Percentiles rank a stretch among this genome's conserved stretches.
These are phyloP conservation scores for Aspergillus awamori DNA, from an alignment of 2,329 filamentous ascomycete species.

Conservation along the genomic window DNA sequence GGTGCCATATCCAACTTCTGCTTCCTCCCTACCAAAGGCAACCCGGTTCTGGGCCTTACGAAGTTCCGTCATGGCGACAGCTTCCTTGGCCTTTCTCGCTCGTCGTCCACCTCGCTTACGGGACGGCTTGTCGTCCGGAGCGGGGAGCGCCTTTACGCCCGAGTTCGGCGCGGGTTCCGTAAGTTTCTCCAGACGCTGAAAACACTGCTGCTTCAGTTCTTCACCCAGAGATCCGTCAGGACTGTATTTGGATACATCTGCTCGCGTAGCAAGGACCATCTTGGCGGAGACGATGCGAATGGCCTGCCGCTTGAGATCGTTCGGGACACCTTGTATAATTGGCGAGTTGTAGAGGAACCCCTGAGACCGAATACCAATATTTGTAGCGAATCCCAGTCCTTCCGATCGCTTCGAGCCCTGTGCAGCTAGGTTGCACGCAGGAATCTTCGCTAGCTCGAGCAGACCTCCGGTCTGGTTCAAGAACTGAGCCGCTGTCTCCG, in stretches of 20 bases:
- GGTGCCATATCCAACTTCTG: slow-evolving; percentile 85
- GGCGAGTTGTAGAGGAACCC: slow-evolving; percentile 92
- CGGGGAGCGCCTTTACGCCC: slow-evolving; percentile 80
- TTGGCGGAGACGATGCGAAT: slow-evolving; percentile 95
- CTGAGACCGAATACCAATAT: slow-evolving; percentile 86
- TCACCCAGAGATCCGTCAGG: slow-evolving; percentile 82
- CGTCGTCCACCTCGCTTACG: slow-evolving; percentile 88
- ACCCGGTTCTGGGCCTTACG: slow-evolving; percentile 95
- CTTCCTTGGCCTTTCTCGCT: slow-evolving; percentile 93
- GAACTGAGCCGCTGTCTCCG: slow-evolving; percentile 91
- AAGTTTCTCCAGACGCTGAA: slow-evolving; percentile 86
- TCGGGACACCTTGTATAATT: slow-evolving; percentile 81
- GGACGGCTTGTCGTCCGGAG: slow-evolving; percentile 92
- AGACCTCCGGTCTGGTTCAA: slow-evolving; percentile 91
- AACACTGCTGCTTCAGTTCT: slow-evolving; percentile 77
- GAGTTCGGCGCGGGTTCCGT: slow-evolving; percentile 91
- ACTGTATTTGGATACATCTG: slow-evolving; percentile 81
- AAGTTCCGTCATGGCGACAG: slow-evolving; percentile 93
- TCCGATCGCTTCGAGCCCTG: slow-evolving; percentile 88
- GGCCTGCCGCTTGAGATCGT: slow-evolving; percentile 86
- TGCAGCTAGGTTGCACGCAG: slow-evolving; percentile 87
- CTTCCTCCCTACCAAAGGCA: slow-evolving; percentile 94
- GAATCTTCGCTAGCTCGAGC: slow-evolving; percentile 85
- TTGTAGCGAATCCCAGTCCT: slow-evolving; percentile 83
- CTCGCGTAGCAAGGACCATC: slow-evolving; percentile 86